Evolutionary conservation across 306 rosid species (phyloP).

Genomic region (Quercus berberidifolia): DNA sequence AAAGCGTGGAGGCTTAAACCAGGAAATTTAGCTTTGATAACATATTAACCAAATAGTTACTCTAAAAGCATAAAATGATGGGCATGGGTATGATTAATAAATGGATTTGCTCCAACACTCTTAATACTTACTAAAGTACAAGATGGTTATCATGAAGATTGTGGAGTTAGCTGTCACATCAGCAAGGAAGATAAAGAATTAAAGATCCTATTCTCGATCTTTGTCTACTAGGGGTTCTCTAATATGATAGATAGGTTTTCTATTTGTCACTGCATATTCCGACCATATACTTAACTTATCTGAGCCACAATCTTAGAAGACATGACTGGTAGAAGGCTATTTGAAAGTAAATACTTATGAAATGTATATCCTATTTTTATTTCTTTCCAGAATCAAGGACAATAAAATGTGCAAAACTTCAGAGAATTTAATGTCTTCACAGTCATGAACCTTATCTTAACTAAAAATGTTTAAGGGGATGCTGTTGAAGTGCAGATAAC

Average conservation of each 20-base stretch:
- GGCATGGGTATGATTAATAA: background rate
- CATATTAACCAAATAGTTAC: background rate
- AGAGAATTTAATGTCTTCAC: background rate
- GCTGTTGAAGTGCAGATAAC: background rate
- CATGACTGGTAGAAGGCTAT: background rate
- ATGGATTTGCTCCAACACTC: background rate
- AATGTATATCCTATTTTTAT: background rate
- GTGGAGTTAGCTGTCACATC: background rate
- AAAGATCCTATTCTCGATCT: background rate
- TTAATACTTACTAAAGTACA: too few species aligned
- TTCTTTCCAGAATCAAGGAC: background rate
- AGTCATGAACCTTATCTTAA: background rate
- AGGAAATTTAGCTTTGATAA: too few species aligned
- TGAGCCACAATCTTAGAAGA: background rate
- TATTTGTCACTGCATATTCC: background rate
- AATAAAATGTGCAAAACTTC: background rate
- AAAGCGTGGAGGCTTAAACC: too few species aligned
- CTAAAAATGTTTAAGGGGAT: background rate
- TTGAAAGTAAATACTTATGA: too few species aligned
- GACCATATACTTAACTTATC: background rate
- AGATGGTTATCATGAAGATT: background rate
- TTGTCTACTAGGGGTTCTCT: background rate
- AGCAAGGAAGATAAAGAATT: background rate
- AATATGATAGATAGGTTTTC: background rate
- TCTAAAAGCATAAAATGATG: background rate